Evolutionary conservation across 176 grass and related monocot species (phyloP), one percentile per base, ranked within the genome.

Genomic region (Aegilops tauschii): DNA sequence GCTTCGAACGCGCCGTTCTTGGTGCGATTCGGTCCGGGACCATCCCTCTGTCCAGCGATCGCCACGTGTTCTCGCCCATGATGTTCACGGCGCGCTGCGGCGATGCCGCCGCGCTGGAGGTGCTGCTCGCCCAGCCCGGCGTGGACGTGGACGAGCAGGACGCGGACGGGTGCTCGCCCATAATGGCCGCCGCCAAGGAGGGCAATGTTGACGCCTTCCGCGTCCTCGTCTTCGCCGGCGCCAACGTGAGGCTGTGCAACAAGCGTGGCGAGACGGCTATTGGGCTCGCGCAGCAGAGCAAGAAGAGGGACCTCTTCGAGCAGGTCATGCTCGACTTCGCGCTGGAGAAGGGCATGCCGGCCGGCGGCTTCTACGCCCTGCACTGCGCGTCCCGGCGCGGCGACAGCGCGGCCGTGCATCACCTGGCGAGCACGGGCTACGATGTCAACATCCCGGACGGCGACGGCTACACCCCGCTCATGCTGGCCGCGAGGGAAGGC

Each of bases 281-380:
- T 1, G 86, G 45, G n/a, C 49, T 96, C 29, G 91, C 88, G 13
- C 94, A 91, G 83, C 88, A 69, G 69, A 99, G 93, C 89, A 91
- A 91, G 86, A 93, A 94, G 71, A 68, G 90, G 58, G 97, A 99
- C 47, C 79, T 94, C 14, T 99, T 99, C 73, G 97, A 99, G 90
- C 97, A 93, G 89, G 90, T 93, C 67, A 94, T 99, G 97, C 92
- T 99, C 17, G 90, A 99, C 52, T 92, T 96, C 76, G 90, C 89
- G 9, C 87, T 99, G 68, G 97, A 99, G 91, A 96, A 93, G n/a
- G 97, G 97, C 75, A 80, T 80, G 54, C 86, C 94, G 5, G 90
- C 74, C 4, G 74, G 92, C 2, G 90, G 87, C 1, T 96, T 96
- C 91, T 93, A 93, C 65, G 97, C 94, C 23, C 84, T 99, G 27